Evolutionary conservation across 2,329 filamentous ascomycete genomes (phyloP).

Genomic region (Aspergillus quadricinctus): DNA sequence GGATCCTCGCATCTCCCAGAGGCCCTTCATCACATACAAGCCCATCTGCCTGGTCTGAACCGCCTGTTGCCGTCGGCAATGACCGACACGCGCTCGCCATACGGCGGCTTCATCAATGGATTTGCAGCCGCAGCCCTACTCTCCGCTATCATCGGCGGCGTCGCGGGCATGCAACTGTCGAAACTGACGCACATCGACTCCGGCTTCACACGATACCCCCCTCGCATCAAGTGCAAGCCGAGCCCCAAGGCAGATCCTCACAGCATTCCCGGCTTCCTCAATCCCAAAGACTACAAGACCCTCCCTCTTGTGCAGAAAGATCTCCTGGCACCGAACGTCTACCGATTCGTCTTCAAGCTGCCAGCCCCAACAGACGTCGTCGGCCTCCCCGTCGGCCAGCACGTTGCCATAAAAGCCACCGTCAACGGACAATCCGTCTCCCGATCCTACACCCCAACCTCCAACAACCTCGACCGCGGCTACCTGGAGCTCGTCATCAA

Average conservation of each 20-base stretch:
- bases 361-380: constrained; percentile 44
- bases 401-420: constrained; percentile 49
- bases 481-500: constrained; percentile 33
- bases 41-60: not conserved
- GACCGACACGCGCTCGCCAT: not conserved
- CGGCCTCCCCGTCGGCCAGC: constrained; percentile 55
- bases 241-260: constrained; percentile 38
- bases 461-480: constrained; percentile 30
- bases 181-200: constrained; percentile 20
- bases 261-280: constrained; percentile 45
- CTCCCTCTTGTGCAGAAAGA: constrained; percentile 40
- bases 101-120: constrained; percentile 16
- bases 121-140: constrained; percentile 16
- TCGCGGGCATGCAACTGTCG: constrained; percentile 8
- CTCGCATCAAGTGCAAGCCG: constrained; percentile 36
- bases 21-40: not conserved
- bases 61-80: not conserved
- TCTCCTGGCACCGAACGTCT: constrained; percentile 26
- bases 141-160: constrained; percentile 5
- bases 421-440: constrained; percentile 45
- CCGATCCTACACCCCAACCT: constrained; percentile 51
- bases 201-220: constrained; percentile 25
- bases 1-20: not conserved
- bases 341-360: constrained; percentile 47
- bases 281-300: constrained; percentile 45